A percentile compares a stretch with the other conserved stretches of the same genome.
phyloP scores from a whole-genome alignment of 805 yeast genomes.

The Lipomyces mesembrius region DNA sequence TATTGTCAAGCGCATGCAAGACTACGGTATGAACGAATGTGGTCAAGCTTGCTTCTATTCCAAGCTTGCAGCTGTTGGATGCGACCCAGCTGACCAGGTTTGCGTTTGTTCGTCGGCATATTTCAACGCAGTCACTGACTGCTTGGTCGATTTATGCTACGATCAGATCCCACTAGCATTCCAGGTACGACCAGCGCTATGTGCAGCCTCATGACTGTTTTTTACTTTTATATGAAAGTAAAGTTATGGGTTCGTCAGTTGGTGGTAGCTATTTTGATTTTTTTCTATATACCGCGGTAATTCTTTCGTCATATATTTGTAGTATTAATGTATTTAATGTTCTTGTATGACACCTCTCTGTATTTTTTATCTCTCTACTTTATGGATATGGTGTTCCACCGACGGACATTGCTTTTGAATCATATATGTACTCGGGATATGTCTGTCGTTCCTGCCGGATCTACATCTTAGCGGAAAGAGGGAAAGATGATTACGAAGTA shows the following conservation, averaged over 20 bases:
- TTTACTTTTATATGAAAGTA: not conserved
- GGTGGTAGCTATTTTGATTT: conserved; percentile 1
- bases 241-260: conserved; percentile 9
- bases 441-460: not conserved
- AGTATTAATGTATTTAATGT: not conserved
- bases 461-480: no score
- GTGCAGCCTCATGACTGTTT: conserved; percentile 6
- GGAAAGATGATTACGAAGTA: no score
- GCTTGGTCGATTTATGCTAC: conserved; percentile 35
- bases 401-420: not conserved
- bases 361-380: conserved; percentile 2
- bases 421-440: not conserved
- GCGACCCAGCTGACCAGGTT: conserved; percentile 29
- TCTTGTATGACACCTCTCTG: not conserved
- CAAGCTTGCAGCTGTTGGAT: conserved; percentile 30
- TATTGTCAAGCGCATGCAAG: conserved; percentile 33
- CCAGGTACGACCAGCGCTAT: conserved; percentile 33
- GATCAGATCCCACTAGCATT: conserved; percentile 38
- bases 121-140: conserved; percentile 38
- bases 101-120: conserved; percentile 36
- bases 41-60: conserved; percentile 37
- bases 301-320: not conserved
- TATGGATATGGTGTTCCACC: not conserved
- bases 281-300: not conserved
- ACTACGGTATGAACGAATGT: conserved; percentile 33